These are phyloP conservation scores for Proliferodiscus dingleyae DNA, from an alignment of 2,329 filamentous ascomycete genomes.

Conservation along the genomic window DNA sequence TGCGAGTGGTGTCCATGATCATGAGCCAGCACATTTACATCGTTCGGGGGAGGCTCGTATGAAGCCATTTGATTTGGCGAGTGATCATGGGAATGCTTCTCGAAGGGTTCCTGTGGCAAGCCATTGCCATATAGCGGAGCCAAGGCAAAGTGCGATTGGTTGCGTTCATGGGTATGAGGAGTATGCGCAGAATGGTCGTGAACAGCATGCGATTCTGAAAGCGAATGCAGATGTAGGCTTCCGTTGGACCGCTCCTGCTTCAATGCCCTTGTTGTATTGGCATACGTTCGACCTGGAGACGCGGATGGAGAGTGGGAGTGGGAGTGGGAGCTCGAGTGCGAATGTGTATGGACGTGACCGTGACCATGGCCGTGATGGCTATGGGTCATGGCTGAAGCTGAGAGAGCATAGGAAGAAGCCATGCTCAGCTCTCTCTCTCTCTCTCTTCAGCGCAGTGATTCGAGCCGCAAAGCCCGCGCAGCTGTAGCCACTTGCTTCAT, in stretches of 20 bases:
- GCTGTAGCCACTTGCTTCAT: slow-evolving; percentile 1
- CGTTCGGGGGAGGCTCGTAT: slow-evolving; percentile 22
- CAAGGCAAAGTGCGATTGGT: slow-evolving; percentile 14
- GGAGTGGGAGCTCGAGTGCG: slow-evolving; percentile 36
- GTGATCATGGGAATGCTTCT: slow-evolving; percentile 13
- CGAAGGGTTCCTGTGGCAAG: slow-evolving; percentile 16
- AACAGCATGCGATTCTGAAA: slow-evolving; percentile 24
- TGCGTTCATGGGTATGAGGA: slow-evolving; percentile 13
- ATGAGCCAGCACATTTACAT: slow-evolving; percentile 15
- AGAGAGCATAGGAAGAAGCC: slow-evolving; percentile 33
- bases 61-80: slow-evolving; percentile 11
- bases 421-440: slow-evolving; percentile 24
- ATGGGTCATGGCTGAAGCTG: slow-evolving; percentile 30
- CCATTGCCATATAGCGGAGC: slow-evolving; percentile 21
- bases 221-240: slow-evolving; percentile 27
- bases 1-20: slow-evolving; percentile 19
- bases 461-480: slow-evolving; percentile 4
- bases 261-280: slow-evolving; percentile 18
- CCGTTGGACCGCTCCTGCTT: slow-evolving; percentile 25
- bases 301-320: slow-evolving; percentile 33
- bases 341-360: slow-evolving; percentile 34
- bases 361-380: slow-evolving; percentile 26
- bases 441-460: background rate
- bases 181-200: slow-evolving; percentile 14
- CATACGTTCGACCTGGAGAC: slow-evolving; percentile 29